Base-by-base conservation (phyloP, 2,329 filamentous ascomycete species). In the Talaromyces marneffei region DNA sequence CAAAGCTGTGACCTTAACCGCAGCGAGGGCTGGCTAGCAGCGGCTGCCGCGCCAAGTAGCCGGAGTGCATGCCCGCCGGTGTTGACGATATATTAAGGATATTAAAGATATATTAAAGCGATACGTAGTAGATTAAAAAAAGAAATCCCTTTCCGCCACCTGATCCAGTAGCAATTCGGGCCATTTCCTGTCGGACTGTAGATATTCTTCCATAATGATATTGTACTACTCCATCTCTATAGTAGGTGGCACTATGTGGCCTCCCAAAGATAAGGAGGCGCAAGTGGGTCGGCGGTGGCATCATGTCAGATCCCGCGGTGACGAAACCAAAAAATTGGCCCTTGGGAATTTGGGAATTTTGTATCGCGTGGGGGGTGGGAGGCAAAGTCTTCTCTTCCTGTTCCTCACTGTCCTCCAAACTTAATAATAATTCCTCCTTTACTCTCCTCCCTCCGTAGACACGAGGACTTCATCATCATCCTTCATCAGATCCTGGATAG, bases 1-100 rank as follows among this genome's bases (percentile, higher is more conserved):
- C 77, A 23, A 79, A 75, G 67, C 61, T 79, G 62, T 80, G 71
- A 68, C 23, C 8, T 52, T 18, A 16, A 52, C n/a, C 16, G 27
- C 46, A 20, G 48, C 14, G 4, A 23, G 10, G n/a, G n/a, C 29
- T 33, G 29, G 46, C 46, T 52, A 52, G 27, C 44, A 27, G 44
- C 44, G 44, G 44, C 44, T 48, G 27, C 27, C 18, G 27, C 27
- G 48, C n/a, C 29, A 35, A 52, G 48, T 35, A 18, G 46, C 46
- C 29, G 10, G 48, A 23, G 29, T 33, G 18, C 27, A 52, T 52
- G 10, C n/a, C 48, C 4, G 29, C n/a, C 48, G 2, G 29, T n/a
- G 25, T 2, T 16, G 12, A 18, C 25, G 18, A n/a, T 46, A 46
- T 25, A n/a, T n/a, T n/a, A n/a, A n/a, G n/a, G n/a, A n/a, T n/a